Base-by-base conservation (phyloP, 192 early-diverging fungal species). In the Martensiomyces pterosporus region DNA sequence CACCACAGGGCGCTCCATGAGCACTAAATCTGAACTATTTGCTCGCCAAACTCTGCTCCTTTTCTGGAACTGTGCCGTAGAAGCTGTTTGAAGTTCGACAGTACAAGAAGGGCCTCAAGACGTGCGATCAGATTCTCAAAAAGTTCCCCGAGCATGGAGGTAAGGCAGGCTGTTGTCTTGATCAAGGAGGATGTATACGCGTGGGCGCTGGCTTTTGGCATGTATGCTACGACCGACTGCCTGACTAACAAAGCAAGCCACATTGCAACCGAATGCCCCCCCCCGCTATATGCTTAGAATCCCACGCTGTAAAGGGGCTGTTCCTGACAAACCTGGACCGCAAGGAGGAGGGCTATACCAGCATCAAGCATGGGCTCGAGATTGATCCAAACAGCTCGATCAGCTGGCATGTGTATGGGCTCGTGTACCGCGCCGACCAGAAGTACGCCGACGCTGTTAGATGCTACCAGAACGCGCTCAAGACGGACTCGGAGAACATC, bases 391-490 rank as follows among this genome's bases (percentile, higher is more conserved):
- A 60, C 52, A 90, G 86, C 65, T 88, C 88, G 68, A 89, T 94
- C 52, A 91, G 93, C 44, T 99, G 96, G 96, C 96, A 99, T 57
- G 88, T 97, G 15, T 92, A 84, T 62, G 96, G 96, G 13, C 71
- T 99, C n/a, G 67, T 95, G 38, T 80, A 94, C 64, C 86, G 93
- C 21, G 79, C 79, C 25, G 93, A 97, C 66, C 88, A 88, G 58
- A 94, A 99, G 54, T 95, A 91, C 63, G 85, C 81, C 15, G 91
- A 97, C 67, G 92, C 92, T 3, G 77, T 85, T 41, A 92, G 90
- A 65, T 94, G 93, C 57, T 99, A 97, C 63, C 72, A 81, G 13
- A 79, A 92, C 22, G 89, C 96, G 15, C 70, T 97, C 35, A 89
- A 86, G 54, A 79, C 77, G 39, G 90, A 95, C 60, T 76, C 89